phyloP scores from a whole-genome alignment of 208 protist genomes.

The Acanthamoeba divionensis region DNA sequence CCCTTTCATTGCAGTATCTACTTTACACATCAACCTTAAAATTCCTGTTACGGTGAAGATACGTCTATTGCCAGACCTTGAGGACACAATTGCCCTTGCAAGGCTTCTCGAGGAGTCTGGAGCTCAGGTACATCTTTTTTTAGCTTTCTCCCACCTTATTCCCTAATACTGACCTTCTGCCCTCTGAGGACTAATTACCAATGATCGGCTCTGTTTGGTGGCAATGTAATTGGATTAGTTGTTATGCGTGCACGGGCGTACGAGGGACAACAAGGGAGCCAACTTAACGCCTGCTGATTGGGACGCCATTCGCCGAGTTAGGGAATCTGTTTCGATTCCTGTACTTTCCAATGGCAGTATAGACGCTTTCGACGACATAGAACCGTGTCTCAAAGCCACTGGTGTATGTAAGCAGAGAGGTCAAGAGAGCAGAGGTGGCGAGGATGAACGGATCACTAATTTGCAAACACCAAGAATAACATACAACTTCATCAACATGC shows the following conservation, averaged over 20 bases:
- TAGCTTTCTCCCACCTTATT: neutral
- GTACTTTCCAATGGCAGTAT: conserved; percentile 75
- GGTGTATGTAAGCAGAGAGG: neutral
- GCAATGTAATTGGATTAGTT: conserved; percentile 14
- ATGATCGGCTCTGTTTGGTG: neutral
- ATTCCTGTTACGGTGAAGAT: conserved; percentile 76
- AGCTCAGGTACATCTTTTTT: conserved; percentile 26
- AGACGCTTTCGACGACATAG: conserved; percentile 55
- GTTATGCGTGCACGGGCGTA: conserved; percentile 70
- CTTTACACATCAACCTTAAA: conserved; percentile 63
- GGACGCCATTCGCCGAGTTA: conserved; percentile 62
- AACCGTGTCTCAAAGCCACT: conserved; percentile 63
- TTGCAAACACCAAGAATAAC: too few species aligned
- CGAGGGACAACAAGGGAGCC: conserved; percentile 66
- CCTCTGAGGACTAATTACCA: neutral
- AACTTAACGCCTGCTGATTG: conserved; percentile 66
- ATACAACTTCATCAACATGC: neutral
- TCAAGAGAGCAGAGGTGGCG: too few species aligned
- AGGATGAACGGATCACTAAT: neutral
- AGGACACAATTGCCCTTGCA: conserved; percentile 62
- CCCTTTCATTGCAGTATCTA: conserved; percentile 45
- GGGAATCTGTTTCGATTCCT: conserved; percentile 66
- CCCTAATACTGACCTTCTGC: neutral
- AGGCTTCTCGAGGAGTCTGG: conserved; percentile 66
- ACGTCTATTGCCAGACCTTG: conserved; percentile 54